phyloP scores from a whole-genome alignment of 768 basidiomycete genomes.

The Pleurotus sapidus region DNA sequence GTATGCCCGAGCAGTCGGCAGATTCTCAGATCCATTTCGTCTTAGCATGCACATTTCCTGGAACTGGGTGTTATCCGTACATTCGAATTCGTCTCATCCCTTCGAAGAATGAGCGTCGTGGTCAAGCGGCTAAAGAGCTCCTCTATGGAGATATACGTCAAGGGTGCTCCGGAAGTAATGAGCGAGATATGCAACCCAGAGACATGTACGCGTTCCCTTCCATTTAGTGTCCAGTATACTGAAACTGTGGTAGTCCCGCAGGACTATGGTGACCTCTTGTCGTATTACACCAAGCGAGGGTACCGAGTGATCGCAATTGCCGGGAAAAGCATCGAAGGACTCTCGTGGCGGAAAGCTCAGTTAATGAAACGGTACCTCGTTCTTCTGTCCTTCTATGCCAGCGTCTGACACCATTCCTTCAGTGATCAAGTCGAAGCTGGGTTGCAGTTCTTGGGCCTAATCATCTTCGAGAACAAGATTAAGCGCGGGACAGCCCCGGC shows the following conservation, averaged over 20 bases:
- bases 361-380: conserved; percentile 80
- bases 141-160: conserved; percentile 98
- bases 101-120: conserved; percentile 96
- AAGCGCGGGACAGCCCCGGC: conserved; percentile 90
- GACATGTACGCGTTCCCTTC: conserved; percentile 62
- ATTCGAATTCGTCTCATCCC: conserved; percentile 92
- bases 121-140: conserved; percentile 92
- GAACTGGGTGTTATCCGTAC: conserved; percentile 95
- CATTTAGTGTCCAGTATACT: conserved; percentile 1
- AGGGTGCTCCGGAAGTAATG: conserved; percentile 99
- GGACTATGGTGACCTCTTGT: conserved; percentile 93
- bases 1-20: neutral
- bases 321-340: conserved; percentile 88
- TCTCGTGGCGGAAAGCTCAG: conserved; percentile 97
- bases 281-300: conserved; percentile 95
- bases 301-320: conserved; percentile 98
- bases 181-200: conserved; percentile 87
- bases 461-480: conserved; percentile 98
- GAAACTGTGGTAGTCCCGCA: conserved; percentile 67
- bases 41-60: conserved; percentile 91
- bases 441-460: conserved; percentile 87
- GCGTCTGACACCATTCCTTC: conserved; percentile 5
- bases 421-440: conserved; percentile 94
- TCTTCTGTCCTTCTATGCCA: neutral
- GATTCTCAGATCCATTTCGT: neutral